Evolutionary conservation across 2,329 filamentous ascomycete genomes (phyloP), one percentile per base, ranked within the genome.

Genomic region (Penicillium concentricum): DNA sequence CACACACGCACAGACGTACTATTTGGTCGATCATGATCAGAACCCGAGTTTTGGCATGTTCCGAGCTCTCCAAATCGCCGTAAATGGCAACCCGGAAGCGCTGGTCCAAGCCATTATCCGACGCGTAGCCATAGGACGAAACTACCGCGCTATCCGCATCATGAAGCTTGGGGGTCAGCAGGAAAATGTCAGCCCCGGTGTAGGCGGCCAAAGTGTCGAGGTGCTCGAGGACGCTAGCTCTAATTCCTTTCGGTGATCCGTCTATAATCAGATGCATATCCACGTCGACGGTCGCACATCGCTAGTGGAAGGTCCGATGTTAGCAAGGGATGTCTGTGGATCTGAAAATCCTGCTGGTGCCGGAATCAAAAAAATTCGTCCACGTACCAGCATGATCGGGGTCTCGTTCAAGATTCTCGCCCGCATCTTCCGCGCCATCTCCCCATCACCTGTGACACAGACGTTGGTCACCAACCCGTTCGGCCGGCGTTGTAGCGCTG

Each of bases 11-110:
- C 67, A 60, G 51, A 67, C 67, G 35, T 83, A 94, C 90, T 79
- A 96, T 85, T 76, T 92, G 91, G 74, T 99, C 94, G 72, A 99
- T 97, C 82, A 97, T 94, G 74, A 97, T 96, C 73, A 99, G 80
- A 39, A 97, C 87, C 63, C 94, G 86, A 18, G 93, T 96, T 82
- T 99, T 99, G 54, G 94, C 94, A 76, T 97, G 93, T 76, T 99
- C 94, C 28, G 91, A 89, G 64, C 92, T 96, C 78, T 97, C 87
- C 76, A 94, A 88, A 72, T 99, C 94, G 53, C 94, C 93, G 69
- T 94, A 99, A 63, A 99, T 95, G 67, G 91, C 90, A 59, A 97
- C 88, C 71, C 93, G 87, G 80, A 95, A 92, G 66, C 93, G 87
- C 74, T 94, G 90, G 74, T 97, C 92, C 67, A 87, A 80, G 67